Base-by-base conservation (phyloP, 108 stramenopile species). In the Nannochloropsis gaditana region DNA sequence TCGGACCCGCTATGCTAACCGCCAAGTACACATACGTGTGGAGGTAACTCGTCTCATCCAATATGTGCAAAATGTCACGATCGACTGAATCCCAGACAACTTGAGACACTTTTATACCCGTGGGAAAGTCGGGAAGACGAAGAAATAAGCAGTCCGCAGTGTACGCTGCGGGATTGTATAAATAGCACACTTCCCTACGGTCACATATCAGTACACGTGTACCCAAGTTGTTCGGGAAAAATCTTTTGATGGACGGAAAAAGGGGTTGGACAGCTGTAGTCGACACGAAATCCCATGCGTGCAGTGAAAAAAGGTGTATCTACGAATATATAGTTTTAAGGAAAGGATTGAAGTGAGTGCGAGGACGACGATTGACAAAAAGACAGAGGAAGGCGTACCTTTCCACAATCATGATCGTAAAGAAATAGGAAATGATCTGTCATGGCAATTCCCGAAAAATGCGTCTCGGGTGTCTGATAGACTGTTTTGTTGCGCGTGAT, bases 1-100 rank as follows among this genome's bases (percentile, higher is more conserved):
- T 44, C 81, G 91, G 86, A 6, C 93, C 93, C 9, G 85, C 87
- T 43, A 93, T 89, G 11, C 91, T 92, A 9, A 83, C 81, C 9
- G 91, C 90, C 21, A 90, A 84, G 85, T 92, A 90, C 3, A 85
- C 89, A 82, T 91, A 93, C 3, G 90, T 87, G 84, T 92, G 93
- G 45, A 93, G 83, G 45, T 84, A 80, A n/a, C 19, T 73, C 19
- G 15, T 41, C 21, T 84, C 90, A 80, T 83, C 84, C 17, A 86
- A 85, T 11, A 85, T 85, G 45, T 90, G 80, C 43, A 93, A 47
- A 9, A 90, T 88, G 85, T 92, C 82, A 82, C 90, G 87, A 45
- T 93, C 93, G 42, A 44, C 43, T 50, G 79, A 45, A 83, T 93
- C 93, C 93, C 93, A 93, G 45, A 93, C 87, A 41, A 92, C 87